Conservation (phyloP, 2,329 filamentous ascomycete genomes). For the Colletotrichum sp. region DNA sequence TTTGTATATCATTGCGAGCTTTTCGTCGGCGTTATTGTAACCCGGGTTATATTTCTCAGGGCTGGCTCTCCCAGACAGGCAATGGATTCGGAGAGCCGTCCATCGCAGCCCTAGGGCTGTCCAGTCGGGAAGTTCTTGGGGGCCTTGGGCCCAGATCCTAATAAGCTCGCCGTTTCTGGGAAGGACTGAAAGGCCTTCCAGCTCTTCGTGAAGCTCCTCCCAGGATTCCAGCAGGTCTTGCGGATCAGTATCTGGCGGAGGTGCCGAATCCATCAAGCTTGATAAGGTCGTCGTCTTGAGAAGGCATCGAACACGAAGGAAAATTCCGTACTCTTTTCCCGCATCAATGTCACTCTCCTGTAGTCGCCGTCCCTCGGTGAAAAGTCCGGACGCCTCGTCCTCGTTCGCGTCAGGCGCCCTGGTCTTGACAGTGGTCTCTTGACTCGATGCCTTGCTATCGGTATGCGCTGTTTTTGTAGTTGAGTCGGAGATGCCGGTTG, state of each 20-base stretch:
- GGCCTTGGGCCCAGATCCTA: background rate
- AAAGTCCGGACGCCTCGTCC: rapidly evolving
- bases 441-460: background rate
- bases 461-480: background rate
- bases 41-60: background rate
- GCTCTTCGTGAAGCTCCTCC: background rate
- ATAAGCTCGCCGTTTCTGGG: background rate
- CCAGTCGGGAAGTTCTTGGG: background rate
- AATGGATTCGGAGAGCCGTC: background rate
- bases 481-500: background rate
- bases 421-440: background rate
- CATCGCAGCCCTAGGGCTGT: background rate
- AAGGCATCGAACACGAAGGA: background rate
- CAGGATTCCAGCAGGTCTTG: background rate
- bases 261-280: background rate
- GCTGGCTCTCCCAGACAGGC: background rate
- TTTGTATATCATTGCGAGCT: no score
- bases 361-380: background rate
- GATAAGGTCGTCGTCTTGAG: background rate
- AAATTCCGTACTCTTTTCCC: background rate
- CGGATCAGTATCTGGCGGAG: background rate
- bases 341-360: background rate
- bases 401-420: background rate
- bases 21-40: background rate
- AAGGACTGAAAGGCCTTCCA: background rate